Conservation (phyloP, 495 filamentous ascomycete species). For the Chaetomium tenue region DNA sequence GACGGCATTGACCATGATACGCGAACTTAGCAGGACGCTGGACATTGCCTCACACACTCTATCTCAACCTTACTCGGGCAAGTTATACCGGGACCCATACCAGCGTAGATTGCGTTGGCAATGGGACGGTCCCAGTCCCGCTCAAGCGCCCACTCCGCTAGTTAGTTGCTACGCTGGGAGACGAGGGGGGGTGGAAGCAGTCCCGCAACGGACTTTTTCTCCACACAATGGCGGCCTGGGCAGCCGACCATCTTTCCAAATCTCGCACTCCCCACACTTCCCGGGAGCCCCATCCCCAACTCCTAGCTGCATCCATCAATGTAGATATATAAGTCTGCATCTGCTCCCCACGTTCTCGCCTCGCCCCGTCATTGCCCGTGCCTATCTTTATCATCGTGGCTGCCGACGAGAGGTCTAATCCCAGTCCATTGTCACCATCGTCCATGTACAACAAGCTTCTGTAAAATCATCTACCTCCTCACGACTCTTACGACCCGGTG, state of each 20-base stretch:
- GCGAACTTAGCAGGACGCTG: background rate
- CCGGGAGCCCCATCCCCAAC: constrained; percentile 33
- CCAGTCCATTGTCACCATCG: constrained; percentile 8
- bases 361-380: constrained; percentile 30
- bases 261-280: constrained; percentile 34
- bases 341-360: constrained; percentile 35
- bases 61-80: constrained; percentile 34
- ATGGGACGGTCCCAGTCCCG: constrained; percentile 24
- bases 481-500: constrained; percentile 1
- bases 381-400: constrained; percentile 31
- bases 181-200: constrained; percentile 18
- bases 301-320: constrained; percentile 28
- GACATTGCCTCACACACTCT: constrained; percentile 25
- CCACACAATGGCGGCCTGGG: constrained; percentile 33
- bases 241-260: constrained; percentile 29
- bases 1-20: constrained; percentile 39
- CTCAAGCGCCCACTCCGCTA: constrained; percentile 25
- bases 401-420: constrained; percentile 14
- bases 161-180: background rate
- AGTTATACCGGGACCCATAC: constrained; percentile 29
- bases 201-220: constrained; percentile 27
- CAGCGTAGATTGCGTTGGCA: constrained; percentile 12
- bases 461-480: constrained; percentile 6
- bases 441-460: constrained; percentile 14
- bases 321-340: constrained; percentile 41